phyloP scores from a whole-genome alignment of 441 rosid genomes.

The Manihot esculenta region DNA sequence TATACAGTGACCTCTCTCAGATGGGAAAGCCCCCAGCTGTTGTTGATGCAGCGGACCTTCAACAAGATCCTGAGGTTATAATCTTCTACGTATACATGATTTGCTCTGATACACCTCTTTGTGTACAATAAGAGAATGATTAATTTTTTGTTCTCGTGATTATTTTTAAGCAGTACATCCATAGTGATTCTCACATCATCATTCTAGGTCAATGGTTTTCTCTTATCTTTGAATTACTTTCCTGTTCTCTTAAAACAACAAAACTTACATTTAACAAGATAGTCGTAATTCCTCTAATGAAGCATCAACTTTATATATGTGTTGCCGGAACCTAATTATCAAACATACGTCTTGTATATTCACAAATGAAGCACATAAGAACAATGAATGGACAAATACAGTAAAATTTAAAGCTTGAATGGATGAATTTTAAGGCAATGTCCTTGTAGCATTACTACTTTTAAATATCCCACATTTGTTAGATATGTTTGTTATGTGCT shows the following conservation, averaged over 20 bases:
- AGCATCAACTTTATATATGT: not conserved
- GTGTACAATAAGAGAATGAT: not conserved
- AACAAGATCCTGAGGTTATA: conserved; percentile 74
- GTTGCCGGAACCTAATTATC: not conserved
- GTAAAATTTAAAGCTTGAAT: not conserved
- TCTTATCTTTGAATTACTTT: not conserved
- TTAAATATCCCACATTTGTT: too few relatives aligned
- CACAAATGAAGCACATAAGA: not conserved
- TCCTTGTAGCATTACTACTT: not conserved
- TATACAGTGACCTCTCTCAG: conserved; percentile 68
- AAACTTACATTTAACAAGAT: not conserved
- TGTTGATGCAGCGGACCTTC: conserved; percentile 72
- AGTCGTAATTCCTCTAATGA: not conserved
- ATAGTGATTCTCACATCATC: not conserved
- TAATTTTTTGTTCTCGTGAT: not conserved
- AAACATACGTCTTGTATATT: not conserved
- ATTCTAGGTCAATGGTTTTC: too few relatives aligned
- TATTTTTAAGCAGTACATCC: not conserved
- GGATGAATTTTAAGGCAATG: not conserved
- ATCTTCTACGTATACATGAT: conserved; percentile 8
- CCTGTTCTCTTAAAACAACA: not conserved
- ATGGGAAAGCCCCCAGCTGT: conserved; percentile 67
- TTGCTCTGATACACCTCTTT: conserved; percentile 5
- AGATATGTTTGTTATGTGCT: too few relatives aligned
- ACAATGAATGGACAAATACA: not conserved